Evolutionary conservation across 345 rosid genomes (phyloP).

Genomic region (Capsella bursapastoris): DNA sequence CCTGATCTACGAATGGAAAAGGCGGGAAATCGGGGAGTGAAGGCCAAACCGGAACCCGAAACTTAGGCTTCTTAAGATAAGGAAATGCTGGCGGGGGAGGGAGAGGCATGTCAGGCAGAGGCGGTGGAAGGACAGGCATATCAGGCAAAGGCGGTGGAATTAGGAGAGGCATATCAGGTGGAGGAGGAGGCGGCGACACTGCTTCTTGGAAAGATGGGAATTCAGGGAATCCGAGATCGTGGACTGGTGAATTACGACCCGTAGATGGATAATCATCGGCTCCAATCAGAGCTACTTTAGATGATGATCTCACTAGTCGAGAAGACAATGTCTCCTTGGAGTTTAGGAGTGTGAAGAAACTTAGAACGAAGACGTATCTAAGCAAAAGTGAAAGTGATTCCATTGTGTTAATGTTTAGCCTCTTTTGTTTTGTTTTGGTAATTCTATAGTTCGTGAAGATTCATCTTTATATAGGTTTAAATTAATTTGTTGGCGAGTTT

Average conservation of each 20-base stretch:
- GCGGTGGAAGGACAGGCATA: too few relatives aligned
- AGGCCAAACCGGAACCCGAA: slow-evolving; percentile 34
- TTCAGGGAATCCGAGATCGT: slow-evolving; percentile 38
- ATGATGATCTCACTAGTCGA: slow-evolving; percentile 20
- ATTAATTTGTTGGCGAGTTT: slow-evolving; percentile 1
- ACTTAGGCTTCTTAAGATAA: not conserved
- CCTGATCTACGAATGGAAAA: slow-evolving; percentile 37
- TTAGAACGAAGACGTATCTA: slow-evolving; percentile 28
- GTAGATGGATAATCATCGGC: slow-evolving; percentile 47
- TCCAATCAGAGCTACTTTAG: slow-evolving; percentile 28
- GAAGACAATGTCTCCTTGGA: slow-evolving; percentile 28
- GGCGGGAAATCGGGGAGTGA: slow-evolving; percentile 33
- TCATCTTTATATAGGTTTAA: slow-evolving; percentile 30
- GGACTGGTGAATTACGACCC: slow-evolving; percentile 41
- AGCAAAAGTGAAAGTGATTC: slow-evolving; percentile 25
- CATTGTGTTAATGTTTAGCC: slow-evolving; percentile 24
- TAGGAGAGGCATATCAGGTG: not conserved
- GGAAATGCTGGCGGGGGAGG: not conserved
- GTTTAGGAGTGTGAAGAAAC: slow-evolving; percentile 16
- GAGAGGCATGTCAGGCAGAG: not conserved
- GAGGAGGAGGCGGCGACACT: slow-evolving; percentile 19
- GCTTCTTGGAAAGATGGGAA: slow-evolving; percentile 38
- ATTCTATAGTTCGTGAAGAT: not conserved
- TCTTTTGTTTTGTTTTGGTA: not conserved
- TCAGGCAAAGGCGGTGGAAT: slow-evolving; percentile 7